phyloP scores from a whole-genome alignment of 805 yeast genomes.

The Lipomyces kockii region DNA sequence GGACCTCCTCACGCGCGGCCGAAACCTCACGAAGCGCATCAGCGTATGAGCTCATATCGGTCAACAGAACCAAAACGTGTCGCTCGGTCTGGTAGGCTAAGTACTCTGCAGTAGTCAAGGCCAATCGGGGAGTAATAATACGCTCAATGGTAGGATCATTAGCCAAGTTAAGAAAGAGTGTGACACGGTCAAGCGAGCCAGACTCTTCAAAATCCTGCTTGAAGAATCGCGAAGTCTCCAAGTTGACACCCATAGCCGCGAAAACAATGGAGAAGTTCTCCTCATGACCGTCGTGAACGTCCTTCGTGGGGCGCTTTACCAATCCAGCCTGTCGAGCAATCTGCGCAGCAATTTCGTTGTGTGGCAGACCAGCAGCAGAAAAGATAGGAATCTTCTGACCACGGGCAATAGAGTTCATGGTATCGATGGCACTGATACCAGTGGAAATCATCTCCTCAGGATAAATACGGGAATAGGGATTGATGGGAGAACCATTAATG shows the following conservation, averaged over 20 bases:
- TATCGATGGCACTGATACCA: constrained; percentile 97
- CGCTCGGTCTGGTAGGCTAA: constrained; percentile 99
- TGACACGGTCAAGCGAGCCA: constrained; percentile 97
- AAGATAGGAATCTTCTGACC: constrained; percentile 99
- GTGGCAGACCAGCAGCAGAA: constrained; percentile 99
- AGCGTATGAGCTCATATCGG: constrained; percentile 99
- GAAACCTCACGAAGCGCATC: constrained; percentile 99
- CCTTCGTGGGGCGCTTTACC: constrained; percentile 95
- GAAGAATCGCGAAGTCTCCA: constrained; percentile 98
- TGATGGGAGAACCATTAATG: constrained; percentile 98
- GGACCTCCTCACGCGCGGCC: constrained; percentile 99
- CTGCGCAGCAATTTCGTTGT: constrained; percentile 99
- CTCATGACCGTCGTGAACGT: constrained; percentile 99
- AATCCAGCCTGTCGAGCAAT: constrained; percentile 99
- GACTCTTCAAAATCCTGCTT: constrained; percentile 99
- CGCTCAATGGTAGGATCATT: constrained; percentile 99
- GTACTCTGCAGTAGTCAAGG: constrained; percentile 97
- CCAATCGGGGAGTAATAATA: constrained; percentile 98
- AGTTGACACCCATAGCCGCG: constrained; percentile 99
- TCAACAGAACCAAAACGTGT: constrained; percentile 95
- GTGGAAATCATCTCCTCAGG: constrained; percentile 99
- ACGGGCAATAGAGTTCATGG: constrained; percentile 99
- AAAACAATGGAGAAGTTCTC: constrained; percentile 98
- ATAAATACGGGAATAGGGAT: constrained; percentile 96
- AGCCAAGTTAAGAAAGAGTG: constrained; percentile 94